Conservation (phyloP, 768 basidiomycete genomes). For the Pleurotus citrinopileatus region DNA sequence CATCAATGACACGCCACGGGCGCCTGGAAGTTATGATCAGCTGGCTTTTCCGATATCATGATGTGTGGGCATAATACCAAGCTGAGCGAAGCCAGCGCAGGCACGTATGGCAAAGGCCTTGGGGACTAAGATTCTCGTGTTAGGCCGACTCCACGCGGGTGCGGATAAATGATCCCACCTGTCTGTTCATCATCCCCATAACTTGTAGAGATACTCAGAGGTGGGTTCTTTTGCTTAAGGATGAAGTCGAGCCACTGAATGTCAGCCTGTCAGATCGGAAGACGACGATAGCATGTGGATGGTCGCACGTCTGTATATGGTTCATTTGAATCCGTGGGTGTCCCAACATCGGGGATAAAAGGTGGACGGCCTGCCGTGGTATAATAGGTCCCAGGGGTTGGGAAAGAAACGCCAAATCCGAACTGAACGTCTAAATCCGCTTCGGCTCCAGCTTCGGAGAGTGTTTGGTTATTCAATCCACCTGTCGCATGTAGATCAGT, state of each 20-base stretch:
- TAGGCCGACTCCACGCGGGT: background rate
- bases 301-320: slow-evolving; percentile 20
- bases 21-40: slow-evolving; percentile 36
- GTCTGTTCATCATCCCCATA: slow-evolving; percentile 76
- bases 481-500: slow-evolving; percentile 33
- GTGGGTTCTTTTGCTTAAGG: slow-evolving; percentile 38
- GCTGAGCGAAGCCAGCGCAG: slow-evolving; percentile 59
- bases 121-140: slow-evolving; percentile 42
- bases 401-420: slow-evolving; percentile 61
- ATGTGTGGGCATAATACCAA: slow-evolving; percentile 49
- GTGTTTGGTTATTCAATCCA: slow-evolving; percentile 57
- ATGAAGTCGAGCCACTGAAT: slow-evolving; percentile 56
- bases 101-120: slow-evolving; percentile 52
- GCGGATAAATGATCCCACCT: slow-evolving; percentile 29
- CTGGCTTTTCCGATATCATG: background rate
- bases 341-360: slow-evolving; percentile 45
- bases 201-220: slow-evolving; percentile 67
- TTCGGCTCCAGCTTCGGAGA: slow-evolving; percentile 52
- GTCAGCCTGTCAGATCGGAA: background rate
- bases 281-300: background rate
- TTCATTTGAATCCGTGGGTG: slow-evolving; percentile 38
- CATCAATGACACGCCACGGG: slow-evolving; percentile 62
- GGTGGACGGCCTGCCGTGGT: slow-evolving; percentile 64
- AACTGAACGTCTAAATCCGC: slow-evolving; percentile 70
- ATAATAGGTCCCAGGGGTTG: slow-evolving; percentile 56